A percentile compares a stretch with the other conserved stretches of the same genome.
phyloP scores from a whole-genome alignment of 164 flowering plant genomes.

The Tinospora cordifolia region DNA sequence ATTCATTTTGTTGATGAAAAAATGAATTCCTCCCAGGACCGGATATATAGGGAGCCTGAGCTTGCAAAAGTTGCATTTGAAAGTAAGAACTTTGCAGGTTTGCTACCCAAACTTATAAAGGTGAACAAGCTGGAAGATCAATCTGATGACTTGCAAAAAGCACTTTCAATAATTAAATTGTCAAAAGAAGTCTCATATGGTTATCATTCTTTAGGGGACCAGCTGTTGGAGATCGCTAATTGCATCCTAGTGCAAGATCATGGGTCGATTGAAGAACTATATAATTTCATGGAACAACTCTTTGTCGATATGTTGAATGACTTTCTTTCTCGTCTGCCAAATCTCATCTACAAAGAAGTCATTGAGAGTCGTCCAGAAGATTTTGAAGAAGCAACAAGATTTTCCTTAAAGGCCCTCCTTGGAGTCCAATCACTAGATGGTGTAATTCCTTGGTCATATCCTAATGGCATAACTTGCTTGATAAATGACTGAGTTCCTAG shows the following conservation, averaged over 20 bases:
- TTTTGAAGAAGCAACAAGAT: not conserved
- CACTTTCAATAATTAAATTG: not conserved
- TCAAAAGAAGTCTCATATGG: not conserved
- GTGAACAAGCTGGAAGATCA: not conserved
- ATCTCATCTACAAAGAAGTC: not conserved
- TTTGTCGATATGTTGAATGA: constrained; percentile 8
- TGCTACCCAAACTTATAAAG: not conserved
- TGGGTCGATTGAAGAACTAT: not conserved
- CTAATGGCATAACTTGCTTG: too few species aligned
- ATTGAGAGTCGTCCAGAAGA: constrained; percentile 1
- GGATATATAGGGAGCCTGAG: not conserved
- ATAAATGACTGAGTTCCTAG: too few species aligned
- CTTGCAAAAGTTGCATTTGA: not conserved
- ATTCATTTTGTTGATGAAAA: not conserved
- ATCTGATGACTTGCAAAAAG: not conserved
- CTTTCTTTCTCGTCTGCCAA: not conserved
- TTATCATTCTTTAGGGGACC: not conserved
- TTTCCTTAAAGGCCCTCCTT: not conserved
- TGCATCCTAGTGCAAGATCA: not conserved
- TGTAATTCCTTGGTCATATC: not conserved
- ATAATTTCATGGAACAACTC: not conserved
- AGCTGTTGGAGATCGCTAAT: not conserved
- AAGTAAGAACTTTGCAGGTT: not conserved
- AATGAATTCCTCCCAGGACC: not conserved
- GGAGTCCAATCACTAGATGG: not conserved